Evolutionary conservation across 2,329 filamentous ascomycete species (phyloP), one percentile per base, ranked within the genome.

Genomic region (Camptophora hylomeconis): DNA sequence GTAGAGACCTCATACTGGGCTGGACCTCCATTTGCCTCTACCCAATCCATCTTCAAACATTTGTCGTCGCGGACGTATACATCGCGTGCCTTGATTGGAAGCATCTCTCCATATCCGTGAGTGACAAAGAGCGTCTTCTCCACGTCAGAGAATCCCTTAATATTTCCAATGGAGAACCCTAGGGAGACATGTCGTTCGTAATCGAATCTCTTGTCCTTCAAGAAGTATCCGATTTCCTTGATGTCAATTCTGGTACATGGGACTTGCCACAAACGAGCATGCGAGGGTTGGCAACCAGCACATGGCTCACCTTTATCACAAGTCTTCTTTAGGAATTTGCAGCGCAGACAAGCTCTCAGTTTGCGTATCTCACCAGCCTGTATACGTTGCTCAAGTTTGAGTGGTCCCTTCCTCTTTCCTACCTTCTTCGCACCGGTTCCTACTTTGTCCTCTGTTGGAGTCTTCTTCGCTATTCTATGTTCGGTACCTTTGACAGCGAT

Each of bases 281-380:
- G 87, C 12, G 86, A 92, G 28, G 87, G 87, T 61, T 93, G 81
- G 63, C 87, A 95, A 26, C 87, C 87, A 47, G 78, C 80, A 57
- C 87, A 95, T 33, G 87, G 87, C 61, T 94, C 86, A 40, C 87
- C 87, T 64, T 92, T 94, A 58, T 95, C 87, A 52, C 87, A 95
- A 26, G 87, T 94, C 71, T 95, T 95, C 71, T 95, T 95, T 54
- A 95, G 67, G 65, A 94, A 95, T 62, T 94, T 94, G 72, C 87
- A 95, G 42, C 87, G 77, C 46, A 95, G 65, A 55, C 87, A 95
- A 26, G 87, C 87, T 50, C 87, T 72, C 45, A 94, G 65, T 59
- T 95, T 95, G 54, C 87, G 75, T 52, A 95, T 95, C 58, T 95
- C 87, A 48, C 86, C 89, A 15, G 87, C 87, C 57, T 94, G 87